A percentile compares a stretch with the other conserved stretches of the same genome.
Evolutionary conservation across 345 rosid species (phyloP).

Genomic region (Noccaea caerulescens): DNA sequence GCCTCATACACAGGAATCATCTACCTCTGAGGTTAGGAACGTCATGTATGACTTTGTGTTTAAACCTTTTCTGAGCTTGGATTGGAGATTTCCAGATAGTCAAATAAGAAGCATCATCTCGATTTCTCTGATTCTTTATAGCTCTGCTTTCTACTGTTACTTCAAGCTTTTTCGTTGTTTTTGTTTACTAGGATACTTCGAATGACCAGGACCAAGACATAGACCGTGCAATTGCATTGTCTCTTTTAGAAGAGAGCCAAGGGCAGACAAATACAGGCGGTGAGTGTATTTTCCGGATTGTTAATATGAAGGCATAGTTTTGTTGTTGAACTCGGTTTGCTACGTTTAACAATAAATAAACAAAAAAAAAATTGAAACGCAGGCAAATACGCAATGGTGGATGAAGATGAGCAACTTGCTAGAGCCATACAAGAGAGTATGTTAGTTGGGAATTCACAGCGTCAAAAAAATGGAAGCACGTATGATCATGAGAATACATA

Average conservation of each 20-base stretch:
- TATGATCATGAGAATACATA: constrained; percentile 45
- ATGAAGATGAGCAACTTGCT: constrained; percentile 94
- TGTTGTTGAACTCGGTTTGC: constrained; percentile 3
- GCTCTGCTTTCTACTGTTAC: constrained; percentile 8
- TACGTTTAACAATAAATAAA: background rate
- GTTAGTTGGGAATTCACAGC: constrained; percentile 62
- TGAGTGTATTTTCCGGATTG: constrained; percentile 43
- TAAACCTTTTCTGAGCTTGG: background rate
- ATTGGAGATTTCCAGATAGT: background rate
- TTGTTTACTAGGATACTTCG: constrained; percentile 51
- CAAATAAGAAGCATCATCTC: background rate
- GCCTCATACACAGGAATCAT: constrained; percentile 50
- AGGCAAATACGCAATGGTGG: constrained; percentile 62
- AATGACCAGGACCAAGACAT: constrained; percentile 72
- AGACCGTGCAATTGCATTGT: constrained; percentile 81
- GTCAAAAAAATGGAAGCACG: constrained; percentile 37
- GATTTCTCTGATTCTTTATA: background rate
- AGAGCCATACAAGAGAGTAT: constrained; percentile 90
- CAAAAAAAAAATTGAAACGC: constrained; percentile 13
- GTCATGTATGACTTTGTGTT: background rate
- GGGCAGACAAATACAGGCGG: constrained; percentile 47
- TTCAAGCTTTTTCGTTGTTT: constrained; percentile 5
- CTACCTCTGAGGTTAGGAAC: constrained; percentile 68
- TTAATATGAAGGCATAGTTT: background rate
- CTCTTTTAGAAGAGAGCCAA: constrained; percentile 74